Base-by-base conservation (phyloP, 306 rosid genomes). In the Prinsepia uniflora region DNA sequence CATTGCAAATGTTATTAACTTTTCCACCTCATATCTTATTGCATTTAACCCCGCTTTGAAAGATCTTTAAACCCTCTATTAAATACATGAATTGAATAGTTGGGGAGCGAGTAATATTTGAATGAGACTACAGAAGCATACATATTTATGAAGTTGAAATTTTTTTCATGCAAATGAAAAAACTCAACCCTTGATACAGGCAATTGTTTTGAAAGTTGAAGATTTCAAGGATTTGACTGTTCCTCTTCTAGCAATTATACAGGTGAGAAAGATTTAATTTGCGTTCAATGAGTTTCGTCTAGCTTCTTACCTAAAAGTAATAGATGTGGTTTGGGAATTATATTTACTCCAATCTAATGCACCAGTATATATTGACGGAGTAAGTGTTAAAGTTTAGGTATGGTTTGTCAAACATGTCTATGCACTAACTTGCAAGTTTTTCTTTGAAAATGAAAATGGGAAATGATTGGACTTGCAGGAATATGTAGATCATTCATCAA, bases 401-500 rank as follows among this genome's bases (percentile, higher is more conserved):
- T 22, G 59, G 72, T 70, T 15, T 54, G 61, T 67, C 43, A 67
- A 53, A 52, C 0, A 6, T 57, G 12, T 41, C 9, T 46, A 30
- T 54, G 56, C 48, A 11, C 55, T 48, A 43, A 49, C 15, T 45
- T 36, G 45, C 70, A 58, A 52, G 44, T 19, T 63, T 58, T n/a
- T n/a, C n/a, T n/a, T n/a, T n/a, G n/a, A n/a, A n/a, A n/a, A n/a
- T n/a, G n/a, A n/a, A n/a, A n/a, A 42, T 50, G 19, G 44, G 10
- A 44, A 20, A 17, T 40, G 7, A 20, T 17, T 72, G 71, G 57
- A 68, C 70, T 20, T 85, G 78, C 86, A 90, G 87, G 98, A 90
- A 83, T 94, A 94, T 13, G 96, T 94, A 82, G 90, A 89, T 68
- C 98, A 93, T 80, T 94, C 96, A 41, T 90, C 97, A 9, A 90